Conservation (phyloP, 176 grass and related monocot genomes). For the Areca catechu region DNA sequence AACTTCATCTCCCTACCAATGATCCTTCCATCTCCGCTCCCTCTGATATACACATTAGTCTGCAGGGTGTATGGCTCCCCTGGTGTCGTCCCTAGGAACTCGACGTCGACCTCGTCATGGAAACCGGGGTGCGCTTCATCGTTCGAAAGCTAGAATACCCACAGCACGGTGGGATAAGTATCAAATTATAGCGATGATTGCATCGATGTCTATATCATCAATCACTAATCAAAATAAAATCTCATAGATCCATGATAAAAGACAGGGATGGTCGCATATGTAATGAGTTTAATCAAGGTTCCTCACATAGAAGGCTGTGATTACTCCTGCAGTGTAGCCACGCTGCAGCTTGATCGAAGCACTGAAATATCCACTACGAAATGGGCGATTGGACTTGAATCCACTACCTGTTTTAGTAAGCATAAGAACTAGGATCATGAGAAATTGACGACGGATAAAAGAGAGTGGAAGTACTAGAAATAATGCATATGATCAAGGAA, state of each 20-base stretch:
- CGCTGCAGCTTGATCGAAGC: conserved; percentile 46
- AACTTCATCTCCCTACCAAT: conserved; percentile 64
- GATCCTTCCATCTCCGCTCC: conserved; percentile 44
- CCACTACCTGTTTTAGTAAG: conserved; percentile 30
- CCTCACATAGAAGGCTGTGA: conserved; percentile 63
- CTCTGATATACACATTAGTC: conserved; percentile 60
- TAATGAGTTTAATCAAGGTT: not conserved
- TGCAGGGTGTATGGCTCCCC: conserved; percentile 55
- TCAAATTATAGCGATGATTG: too few relatives aligned
- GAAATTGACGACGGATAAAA: not conserved
- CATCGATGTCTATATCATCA: too few relatives aligned
- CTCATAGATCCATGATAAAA: too few relatives aligned
- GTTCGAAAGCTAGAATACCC: conserved; percentile 38
- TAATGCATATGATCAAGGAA: not conserved
- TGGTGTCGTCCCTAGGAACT: conserved; percentile 50
- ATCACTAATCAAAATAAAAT: too few relatives aligned
- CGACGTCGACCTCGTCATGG: conserved; percentile 72
- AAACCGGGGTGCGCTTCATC: conserved; percentile 44
- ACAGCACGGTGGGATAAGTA: too few relatives aligned
- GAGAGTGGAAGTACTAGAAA: not conserved
- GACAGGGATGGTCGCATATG: too few relatives aligned
- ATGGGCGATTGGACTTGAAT: conserved; percentile 50
- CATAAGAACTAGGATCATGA: not conserved
- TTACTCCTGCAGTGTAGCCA: conserved; percentile 68
- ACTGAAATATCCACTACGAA: conserved; percentile 46